Percentiles rank a stretch among this genome's conserved stretches.
These are phyloP conservation scores for Trichosporon sp. DNA, from an alignment of 1,284 basidiomycete genomes.

Conservation along the genomic window DNA sequence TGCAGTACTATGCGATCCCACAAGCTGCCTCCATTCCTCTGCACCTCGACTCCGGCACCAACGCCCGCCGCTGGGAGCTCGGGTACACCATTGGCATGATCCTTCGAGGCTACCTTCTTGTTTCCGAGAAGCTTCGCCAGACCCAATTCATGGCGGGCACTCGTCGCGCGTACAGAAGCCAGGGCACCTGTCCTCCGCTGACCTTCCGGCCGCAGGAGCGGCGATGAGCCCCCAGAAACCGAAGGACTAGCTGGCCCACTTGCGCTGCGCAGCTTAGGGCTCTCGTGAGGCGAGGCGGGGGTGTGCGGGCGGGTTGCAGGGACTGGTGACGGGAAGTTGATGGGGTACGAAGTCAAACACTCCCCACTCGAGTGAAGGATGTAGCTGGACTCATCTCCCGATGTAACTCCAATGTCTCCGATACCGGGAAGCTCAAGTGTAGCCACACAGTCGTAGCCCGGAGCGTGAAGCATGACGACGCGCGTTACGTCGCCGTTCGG, in stretches of 20 bases:
- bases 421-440: conserved; percentile 39
- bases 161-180: conserved; percentile 5
- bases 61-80: conserved; percentile 17
- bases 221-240: background rate
- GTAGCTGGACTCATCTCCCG: conserved; percentile 17
- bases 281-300: background rate
- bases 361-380: conserved; percentile 33
- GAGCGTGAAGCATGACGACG: conserved; percentile 28
- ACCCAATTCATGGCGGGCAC: conserved; percentile 20
- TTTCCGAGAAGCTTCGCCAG: conserved; percentile 37
- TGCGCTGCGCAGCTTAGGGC: background rate
- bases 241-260: background rate
- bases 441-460: conserved; percentile 17
- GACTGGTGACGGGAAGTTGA: conserved; percentile 22
- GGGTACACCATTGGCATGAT: background rate
- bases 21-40: conserved; percentile 33
- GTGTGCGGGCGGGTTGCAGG: background rate
- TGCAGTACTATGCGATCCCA: conserved; percentile 30
- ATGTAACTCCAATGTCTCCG: conserved; percentile 31
- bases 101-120: background rate
- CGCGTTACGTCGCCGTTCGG: conserved; percentile 41
- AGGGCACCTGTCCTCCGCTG: conserved; percentile 11
- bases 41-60: conserved; percentile 35
- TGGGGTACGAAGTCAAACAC: conserved; percentile 34
- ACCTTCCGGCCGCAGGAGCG: background rate